Percentiles rank a stretch among this genome's conserved stretches.
Evolutionary conservation across 2,329 filamentous ascomycete genomes (phyloP).

Genomic region (Sodiomyces alkalinus): DNA sequence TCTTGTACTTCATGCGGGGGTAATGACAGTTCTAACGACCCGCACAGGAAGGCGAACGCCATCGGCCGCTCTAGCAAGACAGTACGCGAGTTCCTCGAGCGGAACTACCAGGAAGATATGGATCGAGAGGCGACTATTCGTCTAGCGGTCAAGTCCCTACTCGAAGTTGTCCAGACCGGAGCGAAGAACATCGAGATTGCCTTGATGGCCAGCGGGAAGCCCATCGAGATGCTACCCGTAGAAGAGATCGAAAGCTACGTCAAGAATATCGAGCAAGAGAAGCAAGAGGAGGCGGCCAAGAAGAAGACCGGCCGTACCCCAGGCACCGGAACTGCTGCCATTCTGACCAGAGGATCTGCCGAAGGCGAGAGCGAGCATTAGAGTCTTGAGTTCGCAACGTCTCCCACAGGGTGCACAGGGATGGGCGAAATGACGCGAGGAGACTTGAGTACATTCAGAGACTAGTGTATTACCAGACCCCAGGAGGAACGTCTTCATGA

Average conservation of each 20-base stretch:
- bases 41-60: conserved; percentile 86
- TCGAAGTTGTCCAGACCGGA: conserved; percentile 96
- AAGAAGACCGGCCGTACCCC: conserved; percentile 75
- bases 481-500: too few species aligned
- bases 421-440: too few species aligned
- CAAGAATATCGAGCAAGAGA: conserved; percentile 98
- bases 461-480: conserved; percentile 26
- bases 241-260: conserved; percentile 96
- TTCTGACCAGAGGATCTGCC: conserved; percentile 48
- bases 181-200: conserved; percentile 99
- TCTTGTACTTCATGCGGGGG: neutral
- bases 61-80: conserved; percentile 98
- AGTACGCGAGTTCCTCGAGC: conserved; percentile 93
- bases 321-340: conserved; percentile 55
- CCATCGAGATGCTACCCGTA: conserved; percentile 82
- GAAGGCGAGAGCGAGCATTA: too few species aligned
- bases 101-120: conserved; percentile 98
- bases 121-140: conserved; percentile 92
- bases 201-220: conserved; percentile 86
- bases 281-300: conserved; percentile 95
- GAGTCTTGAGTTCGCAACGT: too few species aligned
- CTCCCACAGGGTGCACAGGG: too few species aligned
- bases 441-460: too few species aligned
- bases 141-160: conserved; percentile 90
- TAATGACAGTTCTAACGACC: neutral